A percentile compares a stretch with the other conserved stretches of the same genome.
Conservation (phyloP, 2,329 filamentous ascomycete species). For the Sporothrix inflata region DNA sequence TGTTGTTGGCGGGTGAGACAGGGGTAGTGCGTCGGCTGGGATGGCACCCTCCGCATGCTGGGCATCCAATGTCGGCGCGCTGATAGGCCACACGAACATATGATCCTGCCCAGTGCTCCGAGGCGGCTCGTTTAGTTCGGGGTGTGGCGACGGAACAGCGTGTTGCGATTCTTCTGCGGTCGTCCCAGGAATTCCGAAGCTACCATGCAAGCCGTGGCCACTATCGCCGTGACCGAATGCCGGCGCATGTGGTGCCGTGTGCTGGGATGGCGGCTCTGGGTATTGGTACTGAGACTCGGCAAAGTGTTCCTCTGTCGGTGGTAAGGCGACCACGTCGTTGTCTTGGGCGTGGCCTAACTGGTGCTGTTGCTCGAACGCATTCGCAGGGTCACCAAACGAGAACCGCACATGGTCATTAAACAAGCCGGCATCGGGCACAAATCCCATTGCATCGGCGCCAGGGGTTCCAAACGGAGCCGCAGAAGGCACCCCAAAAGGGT, state of each 20-base stretch:
- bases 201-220: not conserved
- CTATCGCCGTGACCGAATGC: not conserved
- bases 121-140: not conserved
- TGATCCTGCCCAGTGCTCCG: not conserved
- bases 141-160: not conserved
- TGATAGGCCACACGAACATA: slow-evolving; percentile 30
- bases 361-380: not conserved
- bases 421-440: slow-evolving; percentile 24
- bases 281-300: slow-evolving; percentile 27
- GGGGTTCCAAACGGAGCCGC: not conserved
- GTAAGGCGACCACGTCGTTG: not conserved
- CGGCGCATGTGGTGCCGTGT: not conserved
- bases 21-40: not conserved
- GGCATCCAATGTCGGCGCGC: slow-evolving; percentile 15
- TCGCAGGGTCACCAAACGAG: slow-evolving; percentile 25
- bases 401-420: slow-evolving; percentile 30
- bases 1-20: not conserved
- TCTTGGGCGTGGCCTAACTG: not conserved
- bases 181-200: not conserved
- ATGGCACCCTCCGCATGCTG: slow-evolving; percentile 10
- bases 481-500: not conserved
- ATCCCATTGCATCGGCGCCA: slow-evolving; percentile 24
- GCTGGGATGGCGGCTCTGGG: slow-evolving; percentile 30
- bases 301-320: not conserved
- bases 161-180: not conserved